phyloP scores from a whole-genome alignment of 1,284 basidiomycete species.

The Apiotrichum brassicae region DNA sequence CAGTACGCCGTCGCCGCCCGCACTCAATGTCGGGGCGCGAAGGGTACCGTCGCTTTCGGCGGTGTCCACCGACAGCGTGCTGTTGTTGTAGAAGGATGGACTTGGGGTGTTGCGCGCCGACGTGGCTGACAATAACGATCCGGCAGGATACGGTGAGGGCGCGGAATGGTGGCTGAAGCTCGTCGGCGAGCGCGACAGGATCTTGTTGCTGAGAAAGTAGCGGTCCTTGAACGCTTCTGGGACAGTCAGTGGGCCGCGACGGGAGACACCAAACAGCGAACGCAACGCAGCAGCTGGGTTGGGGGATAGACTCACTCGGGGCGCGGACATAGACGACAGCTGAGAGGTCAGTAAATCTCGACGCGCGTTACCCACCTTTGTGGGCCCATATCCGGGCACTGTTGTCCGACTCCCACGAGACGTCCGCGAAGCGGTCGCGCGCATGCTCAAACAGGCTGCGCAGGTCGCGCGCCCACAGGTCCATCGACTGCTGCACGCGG shows the following conservation, averaged over 20 bases:
- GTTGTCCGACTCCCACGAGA: constrained; percentile 72
- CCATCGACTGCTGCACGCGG: constrained; percentile 29
- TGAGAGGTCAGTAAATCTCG: constrained; percentile 40
- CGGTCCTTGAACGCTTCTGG: constrained; percentile 64
- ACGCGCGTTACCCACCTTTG: constrained; percentile 36
- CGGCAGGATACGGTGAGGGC: constrained; percentile 9
- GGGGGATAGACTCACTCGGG: constrained; percentile 47
- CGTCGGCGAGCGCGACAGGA: constrained; percentile 41
- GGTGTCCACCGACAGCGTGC: constrained; percentile 23
- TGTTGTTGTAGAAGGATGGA: constrained; percentile 7
- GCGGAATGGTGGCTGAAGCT: constrained; percentile 11
- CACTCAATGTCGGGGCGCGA: constrained; percentile 19
- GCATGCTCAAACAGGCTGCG: constrained; percentile 67
- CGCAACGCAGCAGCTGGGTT: neutral
- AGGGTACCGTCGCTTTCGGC: constrained; percentile 25
- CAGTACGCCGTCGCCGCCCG: constrained; percentile 35
- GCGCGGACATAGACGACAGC: constrained; percentile 92
- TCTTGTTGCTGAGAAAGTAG: constrained; percentile 55
- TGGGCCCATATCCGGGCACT: constrained; percentile 46
- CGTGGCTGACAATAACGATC: constrained; percentile 6
- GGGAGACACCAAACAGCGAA: no score
- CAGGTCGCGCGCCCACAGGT: constrained; percentile 70
- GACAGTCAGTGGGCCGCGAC: neutral
- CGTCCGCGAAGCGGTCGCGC: constrained; percentile 82
- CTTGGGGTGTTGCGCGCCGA: constrained; percentile 14